These are phyloP conservation scores for Ambrosiella xylebori DNA, from an alignment of 2,329 filamentous ascomycete genomes.

Conservation along the genomic window DNA sequence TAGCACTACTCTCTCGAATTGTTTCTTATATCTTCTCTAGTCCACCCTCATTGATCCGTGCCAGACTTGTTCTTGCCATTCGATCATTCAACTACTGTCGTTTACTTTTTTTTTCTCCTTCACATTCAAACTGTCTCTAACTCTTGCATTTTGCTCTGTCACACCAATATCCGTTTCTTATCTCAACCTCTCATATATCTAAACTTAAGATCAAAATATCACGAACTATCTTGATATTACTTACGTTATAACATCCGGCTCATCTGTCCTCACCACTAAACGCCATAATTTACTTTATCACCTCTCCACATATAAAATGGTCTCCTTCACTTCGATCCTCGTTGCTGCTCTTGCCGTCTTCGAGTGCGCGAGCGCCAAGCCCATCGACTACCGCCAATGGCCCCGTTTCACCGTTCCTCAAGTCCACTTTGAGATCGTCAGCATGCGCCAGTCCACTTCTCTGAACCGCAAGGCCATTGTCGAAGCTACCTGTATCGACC, in stretches of 20 bases:
- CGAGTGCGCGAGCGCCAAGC: conserved; percentile 19
- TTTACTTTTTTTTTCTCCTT: background rate
- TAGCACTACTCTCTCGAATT: background rate
- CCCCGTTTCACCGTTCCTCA: conserved; percentile 24
- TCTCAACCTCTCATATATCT: background rate
- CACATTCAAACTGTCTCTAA: conserved; percentile 4
- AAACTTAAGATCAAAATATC: background rate
- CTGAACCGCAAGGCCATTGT: conserved; percentile 26
- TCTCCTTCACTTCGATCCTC: conserved; percentile 19
- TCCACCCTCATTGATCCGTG: background rate
- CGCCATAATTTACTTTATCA: conserved; percentile 7
- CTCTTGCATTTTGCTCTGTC: background rate
- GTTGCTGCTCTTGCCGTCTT: conserved; percentile 19
- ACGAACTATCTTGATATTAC: background rate
- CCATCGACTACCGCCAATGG: conserved; percentile 20
- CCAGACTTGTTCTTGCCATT: background rate
- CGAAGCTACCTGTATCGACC: conserved; percentile 25
- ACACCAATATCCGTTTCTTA: conserved; percentile 4
- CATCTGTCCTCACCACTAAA: conserved; percentile 8
- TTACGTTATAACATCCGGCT: background rate
- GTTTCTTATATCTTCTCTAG: background rate
- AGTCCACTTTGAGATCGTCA: conserved; percentile 29
- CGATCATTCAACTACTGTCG: background rate
- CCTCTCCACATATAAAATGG: conserved; percentile 18
- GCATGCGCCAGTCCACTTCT: conserved; percentile 22